phyloP scores from a whole-genome alignment of 495 filamentous ascomycete species.

The Elaphomyces granulatus region DNA sequence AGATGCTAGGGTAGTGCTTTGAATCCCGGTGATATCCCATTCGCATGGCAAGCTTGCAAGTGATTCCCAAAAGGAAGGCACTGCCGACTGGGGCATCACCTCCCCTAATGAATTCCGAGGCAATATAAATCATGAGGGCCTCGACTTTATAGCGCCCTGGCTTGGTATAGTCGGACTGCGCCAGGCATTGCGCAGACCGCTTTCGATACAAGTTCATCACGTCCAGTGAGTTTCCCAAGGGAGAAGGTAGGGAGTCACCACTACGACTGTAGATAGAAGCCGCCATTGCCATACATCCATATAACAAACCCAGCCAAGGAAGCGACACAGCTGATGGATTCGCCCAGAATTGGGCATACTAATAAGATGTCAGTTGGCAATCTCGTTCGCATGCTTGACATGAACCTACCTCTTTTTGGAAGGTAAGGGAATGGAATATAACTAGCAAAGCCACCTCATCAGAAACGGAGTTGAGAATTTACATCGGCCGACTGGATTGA shows the following conservation, averaged over 20 bases:
- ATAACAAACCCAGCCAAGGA: slow-evolving; percentile 26
- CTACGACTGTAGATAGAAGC: slow-evolving; percentile 18
- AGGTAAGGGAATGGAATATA: slow-evolving; percentile 31
- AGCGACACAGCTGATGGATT: slow-evolving; percentile 19
- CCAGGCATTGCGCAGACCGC: slow-evolving; percentile 20
- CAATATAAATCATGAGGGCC: slow-evolving; percentile 24
- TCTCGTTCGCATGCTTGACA: not conserved
- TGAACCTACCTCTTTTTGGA: slow-evolving; percentile 19
- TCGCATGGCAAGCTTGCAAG: slow-evolving; percentile 27
- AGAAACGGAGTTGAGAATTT: not conserved
- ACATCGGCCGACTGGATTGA: not conserved
- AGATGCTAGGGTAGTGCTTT: slow-evolving; percentile 22
- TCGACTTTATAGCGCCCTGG: slow-evolving; percentile 24
- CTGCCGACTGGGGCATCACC: slow-evolving; percentile 24
- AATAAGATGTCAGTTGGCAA: not conserved
- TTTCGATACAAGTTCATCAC: slow-evolving; percentile 16
- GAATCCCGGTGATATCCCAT: slow-evolving; percentile 36
- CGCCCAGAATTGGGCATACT: slow-evolving; percentile 27
- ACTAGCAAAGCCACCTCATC: slow-evolving; percentile 15
- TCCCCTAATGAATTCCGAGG: slow-evolving; percentile 24
- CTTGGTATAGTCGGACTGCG: slow-evolving; percentile 20
- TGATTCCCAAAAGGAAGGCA: slow-evolving; percentile 24
- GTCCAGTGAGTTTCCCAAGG: slow-evolving; percentile 8
- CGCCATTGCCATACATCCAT: slow-evolving; percentile 20
- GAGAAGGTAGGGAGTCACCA: slow-evolving; percentile 15